phyloP scores from a whole-genome alignment of 176 grass and related monocot genomes.

The Eleusine indica region DNA sequence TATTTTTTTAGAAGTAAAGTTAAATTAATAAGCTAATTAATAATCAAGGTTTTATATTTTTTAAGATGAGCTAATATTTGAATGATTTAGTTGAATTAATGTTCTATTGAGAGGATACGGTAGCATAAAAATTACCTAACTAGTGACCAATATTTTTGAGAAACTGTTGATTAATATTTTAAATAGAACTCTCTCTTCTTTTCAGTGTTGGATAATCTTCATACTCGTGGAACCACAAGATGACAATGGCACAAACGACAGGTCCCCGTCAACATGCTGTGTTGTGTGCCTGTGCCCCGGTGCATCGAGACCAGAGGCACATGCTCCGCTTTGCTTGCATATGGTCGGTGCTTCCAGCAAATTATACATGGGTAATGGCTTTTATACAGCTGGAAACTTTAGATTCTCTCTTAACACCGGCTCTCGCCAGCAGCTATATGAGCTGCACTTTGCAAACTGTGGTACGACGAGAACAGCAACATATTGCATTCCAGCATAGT shows the following conservation, averaged over 20 bases:
- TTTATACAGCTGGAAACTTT: neutral
- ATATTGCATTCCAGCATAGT: neutral
- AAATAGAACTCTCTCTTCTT: too few species aligned
- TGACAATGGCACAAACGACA: neutral
- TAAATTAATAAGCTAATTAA: too few species aligned
- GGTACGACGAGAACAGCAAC: neutral
- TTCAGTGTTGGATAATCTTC: too few species aligned
- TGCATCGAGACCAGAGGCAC: neutral
- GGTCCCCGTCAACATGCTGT: neutral
- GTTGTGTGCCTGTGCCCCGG: neutral
- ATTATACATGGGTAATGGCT: neutral
- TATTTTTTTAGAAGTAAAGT: too few species aligned
- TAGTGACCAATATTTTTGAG: too few species aligned
- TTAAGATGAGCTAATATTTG: too few species aligned
- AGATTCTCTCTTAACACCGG: neutral
- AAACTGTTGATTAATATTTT: too few species aligned
- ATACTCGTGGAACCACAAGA: neutral
- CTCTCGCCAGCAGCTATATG: neutral
- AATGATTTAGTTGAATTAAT: too few species aligned
- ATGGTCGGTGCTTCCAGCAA: neutral
- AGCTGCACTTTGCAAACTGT: neutral
- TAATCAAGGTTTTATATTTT: too few species aligned
- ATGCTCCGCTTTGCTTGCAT: neutral
- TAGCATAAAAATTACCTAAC: too few species aligned
- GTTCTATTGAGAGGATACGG: too few species aligned